A percentile compares a stretch with the other conserved stretches of the same genome.
These are phyloP conservation scores for Hydnomerulius pinastri DNA, from an alignment of 768 basidiomycete genomes.

Conservation along the genomic window DNA sequence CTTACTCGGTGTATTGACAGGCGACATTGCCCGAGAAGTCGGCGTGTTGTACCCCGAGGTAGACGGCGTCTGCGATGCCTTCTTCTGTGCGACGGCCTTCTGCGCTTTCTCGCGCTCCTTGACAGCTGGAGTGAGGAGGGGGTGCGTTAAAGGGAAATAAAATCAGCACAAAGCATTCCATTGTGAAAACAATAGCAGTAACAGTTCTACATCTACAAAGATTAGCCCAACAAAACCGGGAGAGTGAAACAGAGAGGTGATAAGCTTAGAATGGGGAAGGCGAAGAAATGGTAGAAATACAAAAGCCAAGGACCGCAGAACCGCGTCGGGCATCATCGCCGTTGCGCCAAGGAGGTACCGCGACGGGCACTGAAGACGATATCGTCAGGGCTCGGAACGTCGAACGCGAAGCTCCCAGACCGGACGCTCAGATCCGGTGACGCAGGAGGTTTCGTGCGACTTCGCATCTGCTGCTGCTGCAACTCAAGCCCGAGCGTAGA, in stretches of 20 bases:
- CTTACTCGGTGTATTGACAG: slow-evolving; percentile 42
- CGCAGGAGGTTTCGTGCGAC: slow-evolving; percentile 7
- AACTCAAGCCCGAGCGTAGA: slow-evolving; percentile 25
- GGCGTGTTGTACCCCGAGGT: slow-evolving; percentile 40
- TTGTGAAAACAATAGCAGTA: slow-evolving; percentile 31
- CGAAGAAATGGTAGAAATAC: background rate
- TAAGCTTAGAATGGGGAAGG: slow-evolving; percentile 9
- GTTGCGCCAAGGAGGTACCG: slow-evolving; percentile 62
- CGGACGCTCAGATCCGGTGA: slow-evolving; percentile 40
- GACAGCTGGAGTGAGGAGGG: slow-evolving; percentile 57
- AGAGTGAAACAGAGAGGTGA: slow-evolving; percentile 14
- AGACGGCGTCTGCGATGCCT: slow-evolving; percentile 31
- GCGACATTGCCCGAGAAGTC: slow-evolving; percentile 48
- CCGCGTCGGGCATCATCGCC: slow-evolving; percentile 21
- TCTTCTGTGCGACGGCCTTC: slow-evolving; percentile 52
- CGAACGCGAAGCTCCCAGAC: slow-evolving; percentile 60
- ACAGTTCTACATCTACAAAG: slow-evolving; percentile 32
- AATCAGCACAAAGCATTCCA: slow-evolving; percentile 41
- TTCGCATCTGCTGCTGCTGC: slow-evolving; percentile 11
- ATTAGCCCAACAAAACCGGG: slow-evolving; percentile 15
- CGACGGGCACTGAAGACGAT: slow-evolving; percentile 78
- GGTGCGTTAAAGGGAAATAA: slow-evolving; percentile 36
- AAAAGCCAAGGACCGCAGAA: slow-evolving; percentile 5
- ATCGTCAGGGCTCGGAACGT: slow-evolving; percentile 91
- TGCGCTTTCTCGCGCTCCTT: slow-evolving; percentile 79